Percentiles rank a stretch among this genome's conserved stretches.
These are phyloP conservation scores for Ulvella scutata DNA, from an alignment of 139 green algal genomes.

Conservation along the genomic window DNA sequence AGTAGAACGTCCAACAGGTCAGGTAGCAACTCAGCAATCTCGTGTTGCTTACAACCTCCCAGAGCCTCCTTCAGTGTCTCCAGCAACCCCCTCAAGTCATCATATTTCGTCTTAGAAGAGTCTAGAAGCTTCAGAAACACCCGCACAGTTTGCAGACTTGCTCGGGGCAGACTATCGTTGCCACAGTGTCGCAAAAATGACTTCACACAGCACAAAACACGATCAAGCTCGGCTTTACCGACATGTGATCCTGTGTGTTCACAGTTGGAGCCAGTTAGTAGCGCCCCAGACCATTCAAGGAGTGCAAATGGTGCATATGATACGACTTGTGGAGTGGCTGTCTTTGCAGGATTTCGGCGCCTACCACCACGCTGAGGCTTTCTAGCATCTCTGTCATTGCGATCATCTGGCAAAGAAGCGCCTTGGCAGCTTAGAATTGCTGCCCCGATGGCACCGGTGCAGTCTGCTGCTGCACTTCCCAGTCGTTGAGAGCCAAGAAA, in stretches of 20 bases:
- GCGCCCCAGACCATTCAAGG: background rate
- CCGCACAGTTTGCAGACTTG: background rate
- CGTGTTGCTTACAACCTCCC: background rate
- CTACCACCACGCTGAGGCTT: background rate
- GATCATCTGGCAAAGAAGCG: background rate
- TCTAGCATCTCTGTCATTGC: background rate
- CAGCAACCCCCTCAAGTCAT: background rate
- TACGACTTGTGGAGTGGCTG: background rate
- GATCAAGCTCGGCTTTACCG: background rate
- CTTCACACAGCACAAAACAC: background rate
- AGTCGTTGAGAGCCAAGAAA: background rate
- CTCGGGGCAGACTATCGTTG: background rate
- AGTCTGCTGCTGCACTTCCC: background rate
- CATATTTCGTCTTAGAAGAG: background rate
- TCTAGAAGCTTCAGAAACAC: background rate
- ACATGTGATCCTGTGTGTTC: background rate
- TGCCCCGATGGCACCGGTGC: background rate
- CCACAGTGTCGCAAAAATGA: background rate
- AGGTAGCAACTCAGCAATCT: background rate
- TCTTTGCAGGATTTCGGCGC: background rate
- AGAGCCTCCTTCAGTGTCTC: background rate
- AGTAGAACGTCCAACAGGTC: background rate
- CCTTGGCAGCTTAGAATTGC: background rate
- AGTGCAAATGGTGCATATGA: background rate
- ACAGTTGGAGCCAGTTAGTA: background rate